A percentile compares a stretch with the other conserved stretches of the same genome.
These are phyloP conservation scores for Apiospora hydei DNA, from an alignment of 2,329 filamentous ascomycete species.

Conservation along the genomic window DNA sequence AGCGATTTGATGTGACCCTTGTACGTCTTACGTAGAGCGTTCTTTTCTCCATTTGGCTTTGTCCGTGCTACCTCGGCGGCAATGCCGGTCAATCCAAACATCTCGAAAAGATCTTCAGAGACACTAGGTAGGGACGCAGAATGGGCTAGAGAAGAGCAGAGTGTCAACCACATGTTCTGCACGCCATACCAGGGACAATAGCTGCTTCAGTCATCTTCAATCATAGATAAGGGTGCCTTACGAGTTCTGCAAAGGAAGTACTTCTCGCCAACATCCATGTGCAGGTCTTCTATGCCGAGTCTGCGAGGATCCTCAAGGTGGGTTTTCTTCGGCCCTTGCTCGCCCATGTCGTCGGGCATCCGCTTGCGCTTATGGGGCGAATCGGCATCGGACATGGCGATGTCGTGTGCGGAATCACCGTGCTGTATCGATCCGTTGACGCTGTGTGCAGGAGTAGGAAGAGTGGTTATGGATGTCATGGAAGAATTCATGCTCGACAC, in stretches of 20 bases:
- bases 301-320: conserved; percentile 65
- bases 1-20: conserved; percentile 73
- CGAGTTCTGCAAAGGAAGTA: conserved; percentile 72
- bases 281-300: conserved; percentile 69
- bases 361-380: conserved; percentile 70
- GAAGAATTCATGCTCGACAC: conserved; percentile 58
- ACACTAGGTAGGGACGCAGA: conserved; percentile 54
- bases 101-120: conserved; percentile 65
- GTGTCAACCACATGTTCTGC: conserved; percentile 52
- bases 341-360: conserved; percentile 61
- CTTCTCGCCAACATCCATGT: conserved; percentile 71
- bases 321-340: conserved; percentile 67
- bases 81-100: conserved; percentile 62
- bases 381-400: conserved; percentile 54
- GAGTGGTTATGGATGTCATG: conserved; percentile 58
- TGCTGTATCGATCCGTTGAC: conserved; percentile 63
- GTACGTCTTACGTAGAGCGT: conserved; percentile 71
- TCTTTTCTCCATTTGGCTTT: conserved; percentile 72
- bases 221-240: conserved; percentile 60
- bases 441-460: conserved; percentile 70
- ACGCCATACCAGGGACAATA: conserved; percentile 16
- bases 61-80: conserved; percentile 69
- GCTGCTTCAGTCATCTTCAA: conserved; percentile 22
- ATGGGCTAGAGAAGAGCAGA: conserved; percentile 55
- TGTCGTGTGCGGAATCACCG: conserved; percentile 52